Evolutionary conservation across 2,329 filamentous ascomycete species (phyloP).

Genomic region (Xylaria sp.): DNA sequence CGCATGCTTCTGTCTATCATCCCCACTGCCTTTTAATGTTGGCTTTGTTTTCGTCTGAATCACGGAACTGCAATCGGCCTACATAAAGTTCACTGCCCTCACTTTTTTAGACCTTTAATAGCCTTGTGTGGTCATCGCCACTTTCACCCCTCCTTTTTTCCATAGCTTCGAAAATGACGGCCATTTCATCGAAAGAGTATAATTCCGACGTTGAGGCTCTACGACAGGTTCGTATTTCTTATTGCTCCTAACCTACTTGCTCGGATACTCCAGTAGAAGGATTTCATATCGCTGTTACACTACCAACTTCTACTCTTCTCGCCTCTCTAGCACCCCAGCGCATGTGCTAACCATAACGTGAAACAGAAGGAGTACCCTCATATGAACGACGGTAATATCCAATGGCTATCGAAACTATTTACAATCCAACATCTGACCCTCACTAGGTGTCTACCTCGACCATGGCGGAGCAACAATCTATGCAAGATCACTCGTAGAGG

Average conservation of each 20-base stretch:
- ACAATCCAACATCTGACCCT: constrained; percentile 24
- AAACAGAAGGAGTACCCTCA: constrained; percentile 55
- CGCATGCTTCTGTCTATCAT: constrained; percentile 17
- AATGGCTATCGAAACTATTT: background rate
- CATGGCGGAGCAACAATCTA: constrained; percentile 69
- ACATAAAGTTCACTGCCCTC: constrained; percentile 8
- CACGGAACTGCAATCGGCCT: constrained; percentile 12
- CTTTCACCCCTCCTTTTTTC: background rate
- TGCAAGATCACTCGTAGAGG: constrained; percentile 66
- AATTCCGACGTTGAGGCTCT: constrained; percentile 52
- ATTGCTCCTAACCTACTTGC: background rate
- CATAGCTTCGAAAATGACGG: constrained; percentile 36
- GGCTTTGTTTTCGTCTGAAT: constrained; percentile 23
- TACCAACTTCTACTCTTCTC: background rate
- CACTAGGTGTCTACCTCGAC: constrained; percentile 63
- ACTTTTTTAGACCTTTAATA: constrained; percentile 9
- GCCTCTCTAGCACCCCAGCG: background rate
- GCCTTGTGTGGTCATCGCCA: constrained; percentile 10
- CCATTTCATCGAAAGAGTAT: constrained; percentile 47
- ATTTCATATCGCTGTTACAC: background rate
- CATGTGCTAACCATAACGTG: constrained; percentile 18
- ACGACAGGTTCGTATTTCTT: constrained; percentile 40
- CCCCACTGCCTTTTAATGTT: constrained; percentile 14
- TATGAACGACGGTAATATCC: constrained; percentile 54
- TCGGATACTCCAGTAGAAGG: background rate